Evolutionary conservation across 2,329 filamentous ascomycete species (phyloP).

Genomic region (Epichloe gansuensis): DNA sequence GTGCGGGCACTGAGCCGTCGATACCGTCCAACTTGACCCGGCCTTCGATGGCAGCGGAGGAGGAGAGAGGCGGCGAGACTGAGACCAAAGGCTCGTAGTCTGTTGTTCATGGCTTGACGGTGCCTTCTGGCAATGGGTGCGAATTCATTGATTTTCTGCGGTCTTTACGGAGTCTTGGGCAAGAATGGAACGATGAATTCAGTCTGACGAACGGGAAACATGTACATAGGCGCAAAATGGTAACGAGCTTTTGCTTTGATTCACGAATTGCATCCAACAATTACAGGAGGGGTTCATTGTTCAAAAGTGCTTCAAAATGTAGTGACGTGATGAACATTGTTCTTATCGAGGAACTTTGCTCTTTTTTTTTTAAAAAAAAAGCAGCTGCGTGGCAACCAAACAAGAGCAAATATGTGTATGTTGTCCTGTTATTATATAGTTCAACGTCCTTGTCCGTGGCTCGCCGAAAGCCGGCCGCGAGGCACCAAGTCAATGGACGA

Average conservation of each 20-base stretch:
- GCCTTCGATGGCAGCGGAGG: constrained; percentile 30
- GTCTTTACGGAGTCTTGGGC: neutral
- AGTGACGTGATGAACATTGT: too few relatives aligned
- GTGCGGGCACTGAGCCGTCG: constrained; percentile 29
- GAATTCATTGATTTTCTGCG: neutral
- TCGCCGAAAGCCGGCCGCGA: too few relatives aligned
- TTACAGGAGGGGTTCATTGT: too few relatives aligned
- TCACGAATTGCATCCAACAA: neutral
- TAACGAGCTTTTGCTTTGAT: neutral
- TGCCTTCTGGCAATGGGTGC: neutral
- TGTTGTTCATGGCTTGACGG: neutral
- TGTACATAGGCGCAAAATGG: neutral
- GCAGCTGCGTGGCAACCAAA: too few relatives aligned
- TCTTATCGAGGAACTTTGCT: too few relatives aligned
- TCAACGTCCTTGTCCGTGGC: too few relatives aligned
- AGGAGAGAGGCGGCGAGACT: constrained; percentile 14
- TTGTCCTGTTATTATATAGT: too few relatives aligned
- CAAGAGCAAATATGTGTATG: too few relatives aligned
- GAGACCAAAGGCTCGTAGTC: constrained; percentile 9
- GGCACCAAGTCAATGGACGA: too few relatives aligned
- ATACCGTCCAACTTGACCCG: constrained; percentile 35
- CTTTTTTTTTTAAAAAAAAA: too few relatives aligned
- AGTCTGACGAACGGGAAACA: neutral
- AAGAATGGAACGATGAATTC: neutral
- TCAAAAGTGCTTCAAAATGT: too few relatives aligned